Percentiles rank a stretch among this genome's conserved stretches.
These are phyloP conservation scores for Lathyrus tuberosus DNA, from an alignment of 306 rosid species.

Conservation along the genomic window DNA sequence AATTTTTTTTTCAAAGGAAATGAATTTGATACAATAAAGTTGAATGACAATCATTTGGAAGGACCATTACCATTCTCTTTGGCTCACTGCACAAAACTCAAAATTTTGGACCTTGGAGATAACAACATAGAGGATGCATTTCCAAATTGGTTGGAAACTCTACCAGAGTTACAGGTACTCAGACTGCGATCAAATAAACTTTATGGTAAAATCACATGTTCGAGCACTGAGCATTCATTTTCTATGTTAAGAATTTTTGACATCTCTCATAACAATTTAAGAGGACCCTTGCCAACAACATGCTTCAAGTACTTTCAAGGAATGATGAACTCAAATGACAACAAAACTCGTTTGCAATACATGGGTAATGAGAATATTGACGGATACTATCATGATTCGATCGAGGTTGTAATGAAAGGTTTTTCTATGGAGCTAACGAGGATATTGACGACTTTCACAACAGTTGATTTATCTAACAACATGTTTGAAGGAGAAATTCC, in stretches of 20 bases:
- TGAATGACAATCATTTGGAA: constrained; percentile 38
- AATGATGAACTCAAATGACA: constrained; percentile 21
- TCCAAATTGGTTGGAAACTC: constrained; percentile 45
- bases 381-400: constrained; percentile 8
- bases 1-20: background rate
- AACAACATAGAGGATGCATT: constrained; percentile 41
- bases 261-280: constrained; percentile 41
- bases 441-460: constrained; percentile 30
- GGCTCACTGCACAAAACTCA: background rate
- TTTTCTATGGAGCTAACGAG: rapidly evolving
- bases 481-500: constrained; percentile 47
- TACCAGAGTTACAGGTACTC: constrained; percentile 40
- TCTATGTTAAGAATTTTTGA: constrained; percentile 34
- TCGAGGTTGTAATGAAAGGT: constrained; percentile 41
- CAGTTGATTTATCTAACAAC: constrained; percentile 49
- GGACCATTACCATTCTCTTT: constrained; percentile 41
- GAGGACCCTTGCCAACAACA: constrained; percentile 39
- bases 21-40: constrained; percentile 20
- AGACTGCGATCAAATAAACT: constrained; percentile 44
- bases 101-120: constrained; percentile 49
- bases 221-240: background rate
- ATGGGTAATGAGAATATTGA: no score
- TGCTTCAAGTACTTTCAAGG: constrained; percentile 40
- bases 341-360: background rate
- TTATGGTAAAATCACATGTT: constrained; percentile 38